Conservation (phyloP, 345 rosid species). For the Euclidium syriacum region DNA sequence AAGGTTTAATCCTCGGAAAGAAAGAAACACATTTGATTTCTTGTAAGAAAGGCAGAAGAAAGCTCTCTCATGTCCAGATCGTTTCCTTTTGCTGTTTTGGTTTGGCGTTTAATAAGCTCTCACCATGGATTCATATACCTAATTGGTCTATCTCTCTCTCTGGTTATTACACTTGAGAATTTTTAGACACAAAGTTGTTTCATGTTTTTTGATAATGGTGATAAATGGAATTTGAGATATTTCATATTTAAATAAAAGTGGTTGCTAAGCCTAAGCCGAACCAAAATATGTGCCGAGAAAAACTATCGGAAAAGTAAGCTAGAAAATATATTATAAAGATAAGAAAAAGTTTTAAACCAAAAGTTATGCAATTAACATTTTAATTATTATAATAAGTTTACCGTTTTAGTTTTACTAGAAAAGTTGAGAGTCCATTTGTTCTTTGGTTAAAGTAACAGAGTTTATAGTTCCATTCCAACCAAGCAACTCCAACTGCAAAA, state of each 20-base stretch:
- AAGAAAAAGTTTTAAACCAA: no score
- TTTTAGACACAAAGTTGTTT: slow-evolving; percentile 1
- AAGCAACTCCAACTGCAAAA: no score
- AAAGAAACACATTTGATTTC: slow-evolving; percentile 27
- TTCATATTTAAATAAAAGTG: slow-evolving; percentile 2
- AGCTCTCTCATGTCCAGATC: background rate
- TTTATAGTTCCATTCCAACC: no score
- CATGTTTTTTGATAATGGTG: slow-evolving; percentile 15
- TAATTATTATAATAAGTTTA: no score
- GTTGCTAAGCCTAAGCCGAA: background rate
- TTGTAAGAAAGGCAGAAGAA: slow-evolving; percentile 19
- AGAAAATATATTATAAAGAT: no score
- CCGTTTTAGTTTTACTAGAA: no score
- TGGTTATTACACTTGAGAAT: slow-evolving; percentile 9
- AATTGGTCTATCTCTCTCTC: slow-evolving; percentile 10
- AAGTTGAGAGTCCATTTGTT: no score
- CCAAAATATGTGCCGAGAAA: no score
- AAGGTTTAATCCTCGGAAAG: slow-evolving; percentile 15
- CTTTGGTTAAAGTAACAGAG: no score
- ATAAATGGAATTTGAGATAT: background rate
- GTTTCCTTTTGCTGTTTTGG: slow-evolving; percentile 6
- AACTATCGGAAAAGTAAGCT: no score
- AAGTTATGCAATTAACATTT: no score
- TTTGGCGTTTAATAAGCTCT: slow-evolving; percentile 18
- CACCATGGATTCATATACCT: slow-evolving; percentile 13